Evolutionary conservation across 129 eudicot species (phyloP).

Genomic region (Escallonia rubra): DNA sequence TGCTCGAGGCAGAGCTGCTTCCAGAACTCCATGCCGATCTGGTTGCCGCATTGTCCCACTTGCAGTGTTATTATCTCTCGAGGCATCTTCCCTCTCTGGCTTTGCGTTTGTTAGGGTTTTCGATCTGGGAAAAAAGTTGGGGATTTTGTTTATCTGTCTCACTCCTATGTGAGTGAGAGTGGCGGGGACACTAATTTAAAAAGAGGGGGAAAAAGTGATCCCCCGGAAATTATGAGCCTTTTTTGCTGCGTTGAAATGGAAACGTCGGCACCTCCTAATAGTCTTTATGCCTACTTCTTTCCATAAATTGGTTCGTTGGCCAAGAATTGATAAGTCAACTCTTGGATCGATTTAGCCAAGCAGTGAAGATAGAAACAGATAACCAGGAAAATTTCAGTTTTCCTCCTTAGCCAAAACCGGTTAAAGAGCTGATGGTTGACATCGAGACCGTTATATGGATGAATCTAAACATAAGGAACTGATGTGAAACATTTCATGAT

Average conservation of each 20-base stretch:
- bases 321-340: too few species aligned
- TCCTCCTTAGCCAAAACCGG: too few species aligned
- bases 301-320: too few species aligned
- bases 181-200: slow-evolving; percentile 3
- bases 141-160: neutral
- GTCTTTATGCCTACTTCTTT: too few species aligned
- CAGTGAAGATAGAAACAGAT: too few species aligned
- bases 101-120: neutral
- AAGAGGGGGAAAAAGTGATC: neutral
- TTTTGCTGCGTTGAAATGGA: neutral
- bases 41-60: slow-evolving; percentile 99
- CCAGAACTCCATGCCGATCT: slow-evolving; percentile 99
- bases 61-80: slow-evolving; percentile 90
- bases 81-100: slow-evolving; percentile 46
- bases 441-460: too few species aligned
- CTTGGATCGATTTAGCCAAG: too few species aligned
- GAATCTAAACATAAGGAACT: too few species aligned
- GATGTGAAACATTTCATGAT: too few species aligned
- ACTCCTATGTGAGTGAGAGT: neutral
- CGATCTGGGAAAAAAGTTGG: neutral
- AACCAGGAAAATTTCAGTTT: too few species aligned
- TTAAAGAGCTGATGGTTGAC: too few species aligned
- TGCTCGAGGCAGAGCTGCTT: slow-evolving; percentile 97
- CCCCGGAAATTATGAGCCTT: neutral
- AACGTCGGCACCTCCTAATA: too few species aligned